Percentiles rank a stretch among this genome's conserved stretches.
Conservation (phyloP, 352 stramenopile genomes). For the Phytophthora brassicae region DNA sequence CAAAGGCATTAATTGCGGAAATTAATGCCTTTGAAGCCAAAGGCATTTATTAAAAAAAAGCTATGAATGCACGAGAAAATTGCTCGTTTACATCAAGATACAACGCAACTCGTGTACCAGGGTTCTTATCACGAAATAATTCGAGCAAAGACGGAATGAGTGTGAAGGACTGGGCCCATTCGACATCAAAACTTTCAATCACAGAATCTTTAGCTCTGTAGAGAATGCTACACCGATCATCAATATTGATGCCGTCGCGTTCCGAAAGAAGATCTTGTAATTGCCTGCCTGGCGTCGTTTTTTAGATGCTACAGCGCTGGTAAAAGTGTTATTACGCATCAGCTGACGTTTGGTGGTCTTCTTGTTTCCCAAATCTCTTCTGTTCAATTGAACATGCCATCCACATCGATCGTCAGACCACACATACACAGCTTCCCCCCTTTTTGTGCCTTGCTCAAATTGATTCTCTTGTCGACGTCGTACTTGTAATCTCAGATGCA, state of each 20-base stretch:
- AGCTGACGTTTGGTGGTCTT: neutral
- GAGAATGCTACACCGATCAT: neutral
- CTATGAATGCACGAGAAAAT: too few relatives aligned
- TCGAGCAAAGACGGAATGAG: neutral
- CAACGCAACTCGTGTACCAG: neutral
- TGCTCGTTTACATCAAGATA: neutral
- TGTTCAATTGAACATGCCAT: neutral
- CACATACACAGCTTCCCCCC: neutral
- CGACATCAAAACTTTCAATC: neutral
- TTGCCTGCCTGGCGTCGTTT: neutral
- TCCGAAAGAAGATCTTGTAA: neutral
- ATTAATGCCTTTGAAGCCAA: too few relatives aligned
- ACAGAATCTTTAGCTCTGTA: neutral
- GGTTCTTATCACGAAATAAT: neutral
- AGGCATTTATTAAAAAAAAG: too few relatives aligned
- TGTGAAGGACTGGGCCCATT: neutral
- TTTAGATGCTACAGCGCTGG: neutral
- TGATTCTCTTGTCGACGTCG: neutral
- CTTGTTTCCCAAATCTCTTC: neutral
- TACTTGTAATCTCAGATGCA: neutral
- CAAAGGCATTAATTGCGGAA: neutral
- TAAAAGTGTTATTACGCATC: neutral
- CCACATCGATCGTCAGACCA: neutral
- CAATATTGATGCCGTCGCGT: neutral
- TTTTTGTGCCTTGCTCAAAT: neutral